Evolutionary conservation across 768 basidiomycete species (phyloP).

Genomic region (Astraeus odoratus): DNA sequence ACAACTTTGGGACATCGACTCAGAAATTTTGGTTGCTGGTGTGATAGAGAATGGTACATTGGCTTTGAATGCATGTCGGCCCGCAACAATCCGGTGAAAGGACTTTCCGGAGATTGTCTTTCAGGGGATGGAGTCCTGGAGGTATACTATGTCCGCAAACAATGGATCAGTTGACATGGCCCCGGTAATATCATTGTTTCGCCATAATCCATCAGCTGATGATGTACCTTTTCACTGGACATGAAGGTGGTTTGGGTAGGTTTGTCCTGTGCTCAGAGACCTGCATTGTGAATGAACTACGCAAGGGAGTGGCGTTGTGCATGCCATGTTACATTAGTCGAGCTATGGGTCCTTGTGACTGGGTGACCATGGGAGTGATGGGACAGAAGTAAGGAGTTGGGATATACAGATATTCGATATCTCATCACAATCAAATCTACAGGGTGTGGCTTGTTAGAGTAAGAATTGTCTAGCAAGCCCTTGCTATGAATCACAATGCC

Average conservation of each 20-base stretch:
- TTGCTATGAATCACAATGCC: no score
- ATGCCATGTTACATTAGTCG: slow-evolving; percentile 8
- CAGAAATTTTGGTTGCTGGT: slow-evolving; percentile 15
- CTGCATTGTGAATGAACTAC: slow-evolving; percentile 9
- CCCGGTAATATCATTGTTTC: slow-evolving; percentile 13
- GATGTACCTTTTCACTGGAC: slow-evolving; percentile 14
- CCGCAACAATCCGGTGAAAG: slow-evolving; percentile 17
- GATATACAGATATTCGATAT: no score
- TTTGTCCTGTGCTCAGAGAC: slow-evolving; percentile 17
- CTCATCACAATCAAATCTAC: no score
- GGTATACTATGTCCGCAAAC: slow-evolving; percentile 6
- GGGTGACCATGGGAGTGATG: background rate
- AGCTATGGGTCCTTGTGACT: background rate
- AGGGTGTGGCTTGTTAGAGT: no score
- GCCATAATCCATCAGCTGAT: slow-evolving; percentile 8
- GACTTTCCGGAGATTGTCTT: slow-evolving; percentile 9
- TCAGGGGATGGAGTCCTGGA: background rate
- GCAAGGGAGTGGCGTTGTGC: slow-evolving; percentile 15
- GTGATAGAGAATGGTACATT: slow-evolving; percentile 12
- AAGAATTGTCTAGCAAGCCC: no score
- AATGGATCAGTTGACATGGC: slow-evolving; percentile 15
- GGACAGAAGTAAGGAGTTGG: no score
- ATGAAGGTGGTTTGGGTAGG: slow-evolving; percentile 15
- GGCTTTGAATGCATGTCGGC: slow-evolving; percentile 14
- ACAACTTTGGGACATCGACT: slow-evolving; percentile 13